phyloP scores from a whole-genome alignment of 208 protist species.

The Leptomonas seymouri region DNA sequence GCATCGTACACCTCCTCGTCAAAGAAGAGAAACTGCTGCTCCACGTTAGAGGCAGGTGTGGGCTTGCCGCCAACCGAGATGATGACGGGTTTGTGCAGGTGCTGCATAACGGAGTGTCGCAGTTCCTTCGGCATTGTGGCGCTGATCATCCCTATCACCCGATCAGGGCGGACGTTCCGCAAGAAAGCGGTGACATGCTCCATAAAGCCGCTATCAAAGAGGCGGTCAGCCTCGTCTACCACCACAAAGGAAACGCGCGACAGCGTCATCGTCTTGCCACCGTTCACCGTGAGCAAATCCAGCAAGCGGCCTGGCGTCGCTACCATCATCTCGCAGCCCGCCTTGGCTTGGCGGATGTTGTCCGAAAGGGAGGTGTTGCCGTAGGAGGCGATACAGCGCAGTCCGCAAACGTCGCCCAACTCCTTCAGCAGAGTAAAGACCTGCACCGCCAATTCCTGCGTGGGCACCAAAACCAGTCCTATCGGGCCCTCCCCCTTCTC shows the following conservation, averaged over 20 bases:
- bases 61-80: conserved; percentile 89
- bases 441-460: conserved; percentile 94
- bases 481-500: conserved; percentile 86
- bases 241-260: conserved; percentile 84
- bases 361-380: conserved; percentile 74
- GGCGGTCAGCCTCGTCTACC: conserved; percentile 94
- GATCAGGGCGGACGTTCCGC: conserved; percentile 87
- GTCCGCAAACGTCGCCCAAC: conserved; percentile 50
- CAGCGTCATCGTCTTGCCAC: conserved; percentile 64
- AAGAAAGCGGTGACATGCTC: conserved; percentile 92
- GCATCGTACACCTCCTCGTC: conserved; percentile 85
- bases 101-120: conserved; percentile 64
- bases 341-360: conserved; percentile 70
- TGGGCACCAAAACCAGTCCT: conserved; percentile 92
- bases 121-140: conserved; percentile 93
- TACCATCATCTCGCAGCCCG: conserved; percentile 83
- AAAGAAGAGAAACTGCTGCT: conserved; percentile 92
- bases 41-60: conserved; percentile 86
- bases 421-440: conserved; percentile 79
- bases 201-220: conserved; percentile 95
- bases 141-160: conserved; percentile 90
- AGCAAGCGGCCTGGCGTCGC: conserved; percentile 86
- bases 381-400: conserved; percentile 76
- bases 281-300: conserved; percentile 90
- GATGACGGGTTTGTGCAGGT: conserved; percentile 82